phyloP scores from a whole-genome alignment of 108 stramenopile genomes.

The Pseudonitzschia multistriata region DNA sequence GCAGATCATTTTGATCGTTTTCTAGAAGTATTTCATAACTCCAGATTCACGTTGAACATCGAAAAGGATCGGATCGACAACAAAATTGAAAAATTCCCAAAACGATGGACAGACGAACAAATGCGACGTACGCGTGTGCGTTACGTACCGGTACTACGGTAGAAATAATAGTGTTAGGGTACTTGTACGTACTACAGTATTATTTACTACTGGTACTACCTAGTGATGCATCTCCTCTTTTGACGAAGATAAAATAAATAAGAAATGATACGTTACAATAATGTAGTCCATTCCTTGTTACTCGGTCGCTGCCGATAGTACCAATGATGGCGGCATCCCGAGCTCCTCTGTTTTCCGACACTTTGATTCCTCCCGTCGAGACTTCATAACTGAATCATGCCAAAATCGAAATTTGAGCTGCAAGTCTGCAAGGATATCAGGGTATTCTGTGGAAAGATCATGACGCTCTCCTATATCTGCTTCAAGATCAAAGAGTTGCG shows the following conservation, averaged over 20 bases:
- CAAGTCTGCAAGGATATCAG: constrained; percentile 25
- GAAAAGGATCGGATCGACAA: too few relatives aligned
- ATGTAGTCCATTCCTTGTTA: neutral
- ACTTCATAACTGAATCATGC: constrained; percentile 28
- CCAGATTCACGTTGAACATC: too few relatives aligned
- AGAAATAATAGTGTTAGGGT: neutral
- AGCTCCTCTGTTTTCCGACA: constrained; percentile 15
- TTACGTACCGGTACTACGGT: neutral
- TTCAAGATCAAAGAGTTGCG: constrained; percentile 31
- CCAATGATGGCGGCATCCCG: neutral
- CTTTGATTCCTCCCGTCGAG: constrained; percentile 32
- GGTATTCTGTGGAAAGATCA: constrained; percentile 24
- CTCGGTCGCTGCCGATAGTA: neutral
- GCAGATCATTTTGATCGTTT: too few relatives aligned
- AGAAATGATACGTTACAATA: too few relatives aligned
- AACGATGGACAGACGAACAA: neutral
- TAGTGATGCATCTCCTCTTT: too few relatives aligned
- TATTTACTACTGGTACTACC: too few relatives aligned
- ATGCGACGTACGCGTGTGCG: too few relatives aligned
- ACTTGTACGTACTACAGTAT: too few relatives aligned
- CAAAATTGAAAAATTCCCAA: too few relatives aligned
- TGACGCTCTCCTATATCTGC: constrained; percentile 36
- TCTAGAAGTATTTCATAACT: too few relatives aligned
- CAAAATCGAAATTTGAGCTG: constrained; percentile 27
- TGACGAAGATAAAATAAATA: too few relatives aligned